phyloP scores from a whole-genome alignment of 164 flowering plant species.

The Malania oleifera region DNA sequence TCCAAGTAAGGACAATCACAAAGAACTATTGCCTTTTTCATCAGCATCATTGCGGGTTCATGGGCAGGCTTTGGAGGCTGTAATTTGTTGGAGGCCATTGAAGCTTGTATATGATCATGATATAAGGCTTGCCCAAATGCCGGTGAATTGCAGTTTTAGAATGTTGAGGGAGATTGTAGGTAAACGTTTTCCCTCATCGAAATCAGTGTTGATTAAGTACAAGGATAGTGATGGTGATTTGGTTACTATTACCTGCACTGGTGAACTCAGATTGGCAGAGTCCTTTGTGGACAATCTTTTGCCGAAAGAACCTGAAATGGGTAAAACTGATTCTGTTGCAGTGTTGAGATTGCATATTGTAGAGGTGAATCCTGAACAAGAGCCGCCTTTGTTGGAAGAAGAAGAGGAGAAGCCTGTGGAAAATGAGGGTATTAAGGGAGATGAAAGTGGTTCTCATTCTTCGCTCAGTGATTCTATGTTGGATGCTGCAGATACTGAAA shows the following conservation, averaged over 20 bases:
- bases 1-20: slow-evolving; percentile 22
- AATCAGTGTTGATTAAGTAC: slow-evolving; percentile 81
- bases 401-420: slow-evolving; percentile 64
- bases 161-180: slow-evolving; percentile 73
- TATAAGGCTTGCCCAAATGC: slow-evolving; percentile 90
- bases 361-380: slow-evolving; percentile 93
- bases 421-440: slow-evolving; percentile 51
- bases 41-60: slow-evolving; percentile 13
- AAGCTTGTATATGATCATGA: slow-evolving; percentile 97
- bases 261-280: slow-evolving; percentile 86
- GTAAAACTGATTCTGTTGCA: slow-evolving; percentile 38
- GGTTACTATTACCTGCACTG: slow-evolving; percentile 79
- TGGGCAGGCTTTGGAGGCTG: slow-evolving; percentile 19
- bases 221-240: slow-evolving; percentile 92
- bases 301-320: slow-evolving; percentile 40
- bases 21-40: slow-evolving; percentile 24
- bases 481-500: slow-evolving; percentile 42
- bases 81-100: slow-evolving; percentile 60
- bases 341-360: slow-evolving; percentile 81
- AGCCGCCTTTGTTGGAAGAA: slow-evolving; percentile 75
- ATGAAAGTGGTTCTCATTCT: slow-evolving; percentile 53
- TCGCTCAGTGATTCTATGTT: slow-evolving; percentile 47
- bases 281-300: slow-evolving; percentile 41
- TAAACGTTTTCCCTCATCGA: slow-evolving; percentile 75
- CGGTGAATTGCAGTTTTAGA: slow-evolving; percentile 67